Conservation (phyloP, 352 stramenopile species). For the Phytopythium mirpurense region DNA sequence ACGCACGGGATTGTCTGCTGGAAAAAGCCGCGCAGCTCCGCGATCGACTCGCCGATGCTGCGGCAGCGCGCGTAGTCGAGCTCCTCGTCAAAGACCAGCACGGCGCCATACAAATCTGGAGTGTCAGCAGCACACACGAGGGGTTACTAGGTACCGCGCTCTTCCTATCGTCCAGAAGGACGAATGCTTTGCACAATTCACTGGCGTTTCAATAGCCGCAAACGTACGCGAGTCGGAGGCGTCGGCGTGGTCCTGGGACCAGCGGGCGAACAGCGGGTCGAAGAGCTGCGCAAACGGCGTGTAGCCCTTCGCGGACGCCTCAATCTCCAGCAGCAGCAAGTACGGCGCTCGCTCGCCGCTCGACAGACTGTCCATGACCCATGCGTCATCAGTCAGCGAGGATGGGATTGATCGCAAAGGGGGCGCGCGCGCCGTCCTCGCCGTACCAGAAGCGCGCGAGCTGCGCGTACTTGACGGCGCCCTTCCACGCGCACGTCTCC, state of each 20-base stretch:
- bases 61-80: constrained; percentile 57
- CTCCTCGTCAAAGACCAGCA: constrained; percentile 64
- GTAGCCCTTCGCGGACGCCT: constrained; percentile 12
- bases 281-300: constrained; percentile 48
- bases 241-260: constrained; percentile 19
- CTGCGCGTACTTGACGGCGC: constrained; percentile 30
- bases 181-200: too few species aligned
- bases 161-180: too few species aligned
- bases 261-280: constrained; percentile 46
- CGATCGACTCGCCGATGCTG: constrained; percentile 44
- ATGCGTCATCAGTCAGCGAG: too few species aligned
- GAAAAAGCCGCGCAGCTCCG: constrained; percentile 26
- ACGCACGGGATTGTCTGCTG: constrained; percentile 35
- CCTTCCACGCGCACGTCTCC: constrained; percentile 19
- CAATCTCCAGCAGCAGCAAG: constrained; percentile 49
- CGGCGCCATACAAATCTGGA: constrained; percentile 50
- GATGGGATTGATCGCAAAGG: background rate
- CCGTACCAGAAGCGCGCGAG: constrained; percentile 39
- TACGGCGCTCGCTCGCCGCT: constrained; percentile 27
- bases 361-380: constrained; percentile 28
- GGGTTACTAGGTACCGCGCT: too few species aligned
- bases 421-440: background rate
- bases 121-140: too few species aligned
- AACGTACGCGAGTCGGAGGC: constrained; percentile 28
- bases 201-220: too few species aligned